Conservation (phyloP, 225 moss, liverwort and hornwort species). For the Pleurozium schreberi region DNA sequence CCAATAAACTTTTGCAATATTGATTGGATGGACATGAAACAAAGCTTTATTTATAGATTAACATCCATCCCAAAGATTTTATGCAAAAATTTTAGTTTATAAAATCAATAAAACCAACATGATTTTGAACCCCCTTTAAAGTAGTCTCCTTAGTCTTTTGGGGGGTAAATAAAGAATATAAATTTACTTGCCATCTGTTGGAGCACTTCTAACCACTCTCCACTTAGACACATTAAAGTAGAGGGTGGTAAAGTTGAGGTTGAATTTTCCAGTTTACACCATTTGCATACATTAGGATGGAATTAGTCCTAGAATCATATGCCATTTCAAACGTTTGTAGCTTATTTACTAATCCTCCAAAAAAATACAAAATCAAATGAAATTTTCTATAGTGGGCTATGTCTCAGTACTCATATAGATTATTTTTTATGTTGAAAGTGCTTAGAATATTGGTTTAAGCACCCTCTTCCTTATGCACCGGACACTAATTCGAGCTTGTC, state of each 20-base stretch:
- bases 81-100: no score
- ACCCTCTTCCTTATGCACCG: no score
- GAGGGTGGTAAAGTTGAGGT: not conserved
- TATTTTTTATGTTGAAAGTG: no score
- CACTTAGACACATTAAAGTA: not conserved
- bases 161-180: not conserved
- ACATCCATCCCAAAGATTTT: no score
- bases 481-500: no score
- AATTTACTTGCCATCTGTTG: fast-evolving
- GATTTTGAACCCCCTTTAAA: no score
- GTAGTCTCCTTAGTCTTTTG: fast-evolving
- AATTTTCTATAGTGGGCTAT: not conserved
- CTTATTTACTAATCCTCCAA: not conserved
- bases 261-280: not conserved
- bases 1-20: no score
- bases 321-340: not conserved
- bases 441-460: not conserved
- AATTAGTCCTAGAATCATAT: fast-evolving
- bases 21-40: no score
- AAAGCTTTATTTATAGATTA: no score
- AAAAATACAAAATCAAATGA: not conserved
- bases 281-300: not conserved
- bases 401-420: not conserved
- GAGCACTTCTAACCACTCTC: not conserved
- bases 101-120: no score